Evolutionary conservation across 2,329 filamentous ascomycete species (phyloP), one percentile per base, ranked within the genome.

Genomic region (Fusarium siculi): DNA sequence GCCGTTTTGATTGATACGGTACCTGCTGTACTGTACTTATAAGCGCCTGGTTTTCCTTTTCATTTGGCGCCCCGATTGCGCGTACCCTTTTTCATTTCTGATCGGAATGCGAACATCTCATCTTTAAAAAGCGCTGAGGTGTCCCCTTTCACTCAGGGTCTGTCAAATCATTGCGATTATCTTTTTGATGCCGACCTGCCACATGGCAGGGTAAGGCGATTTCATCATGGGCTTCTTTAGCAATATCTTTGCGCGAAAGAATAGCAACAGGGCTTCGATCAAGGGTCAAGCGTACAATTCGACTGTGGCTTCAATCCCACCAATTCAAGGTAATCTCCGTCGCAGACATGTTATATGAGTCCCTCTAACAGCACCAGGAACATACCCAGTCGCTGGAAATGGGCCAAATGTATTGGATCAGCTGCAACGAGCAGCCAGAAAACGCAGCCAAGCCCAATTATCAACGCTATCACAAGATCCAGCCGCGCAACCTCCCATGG

Each of bases 151-250:
- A 23, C 30, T n/a, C 11, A 18, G 28, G 11, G n/a, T 23, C 5
- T 18, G 7, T 30, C 40, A 18, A 36, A 40, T 50, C 11, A 30
- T 34, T 50, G 50, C 53, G 28, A 34, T 32, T 14, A 11, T 19
- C 23, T 21, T 28, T n/a, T 42, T 43, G 55, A 37, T 40, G 53
- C 46, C 52, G 36, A 39, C 46, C 63, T 56, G 58, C 68, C 65
- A 55, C 34, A 75, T 77, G 75, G 76, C 76, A 68, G 66, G 63
- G 9, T 43, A 50, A 66, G 52, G 63, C 57, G 43, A 66, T 50
- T 25, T 25, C 70, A 75, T 72, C 65, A 78, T 78, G 77, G 77
- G 77, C 50, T 74, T 78, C 55, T 75, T 78, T 44, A 78, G 72
- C 64, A 78, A 62, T 60, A 69, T 78, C 42, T 64, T 78, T 34